Base-by-base conservation (phyloP, 108 stramenopile species). In the Licmophora abbreviata region DNA sequence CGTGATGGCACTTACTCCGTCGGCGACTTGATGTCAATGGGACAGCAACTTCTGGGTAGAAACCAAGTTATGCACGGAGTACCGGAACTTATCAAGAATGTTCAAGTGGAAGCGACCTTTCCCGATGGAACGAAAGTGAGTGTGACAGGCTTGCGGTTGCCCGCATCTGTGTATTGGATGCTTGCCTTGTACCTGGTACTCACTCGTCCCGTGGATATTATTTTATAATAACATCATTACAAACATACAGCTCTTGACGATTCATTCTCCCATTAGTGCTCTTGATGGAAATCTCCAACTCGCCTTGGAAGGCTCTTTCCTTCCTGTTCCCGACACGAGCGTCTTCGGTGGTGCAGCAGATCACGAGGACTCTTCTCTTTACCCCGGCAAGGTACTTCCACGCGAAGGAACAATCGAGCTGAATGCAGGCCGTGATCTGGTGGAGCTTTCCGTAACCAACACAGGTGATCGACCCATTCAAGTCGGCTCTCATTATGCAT, bases 41-140 rank as follows among this genome's bases (percentile, higher is more conserved):
- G 95, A 10, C 78, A 80, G 31, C 54, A 68, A 22, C 55, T 98
- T 26, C 54, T 98, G 23, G 97, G 97, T 0, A 52, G 68, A 10
- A 57, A 70, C 44, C 86, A 98, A 69, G 95, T 96, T 0, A 42
- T 88, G 37, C 79, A 90, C 0, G 94, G 93, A 1, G 94, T 98
- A 17, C 63, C 89, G 7, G 25, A 32, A 37, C 18, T 95, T 38
- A 63, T 98, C n/a, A 41, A 66, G 9, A 85, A 95, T 66, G 95
- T 98, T 4, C 97, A 98, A 71, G 75, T 98, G 29, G 97, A 98
- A 76, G 95, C 88, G 18, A 97, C 95, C 32, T 98, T 98, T 77
- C 94, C 92, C 0, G 97, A 98, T 69, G 97, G 97, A 1, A 98
- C 97, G 44, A 98, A 98, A 59, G n/a, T n/a, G n/a, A n/a, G n/a